Conservation (phyloP, 805 yeast genomes). For the Wickerhamomyces kurtzmanii region DNA sequence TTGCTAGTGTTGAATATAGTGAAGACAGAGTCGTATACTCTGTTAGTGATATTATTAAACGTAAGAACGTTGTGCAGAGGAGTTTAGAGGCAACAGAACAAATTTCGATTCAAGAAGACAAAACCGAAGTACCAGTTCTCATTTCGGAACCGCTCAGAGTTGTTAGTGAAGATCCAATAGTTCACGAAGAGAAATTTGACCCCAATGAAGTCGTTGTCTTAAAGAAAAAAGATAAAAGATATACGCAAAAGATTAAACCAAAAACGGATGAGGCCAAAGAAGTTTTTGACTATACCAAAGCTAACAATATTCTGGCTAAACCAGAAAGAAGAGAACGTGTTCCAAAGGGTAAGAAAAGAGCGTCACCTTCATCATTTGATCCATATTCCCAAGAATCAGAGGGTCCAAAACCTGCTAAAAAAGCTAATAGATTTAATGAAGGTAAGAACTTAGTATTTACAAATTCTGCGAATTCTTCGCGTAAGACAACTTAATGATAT, state of each 20-base stretch:
- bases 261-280: constrained; percentile 10
- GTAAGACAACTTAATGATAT: no score
- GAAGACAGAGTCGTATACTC: constrained; percentile 1
- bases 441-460: no score
- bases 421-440: no score
- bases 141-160: background rate
- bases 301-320: constrained; percentile 29
- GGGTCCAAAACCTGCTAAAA: constrained; percentile 49
- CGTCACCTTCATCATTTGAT: constrained; percentile 29
- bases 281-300: constrained; percentile 33
- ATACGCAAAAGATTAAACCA: constrained; percentile 2
- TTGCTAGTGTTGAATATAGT: background rate
- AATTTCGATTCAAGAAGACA: constrained; percentile 2
- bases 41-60: background rate
- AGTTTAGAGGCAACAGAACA: background rate
- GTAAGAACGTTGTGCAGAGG: background rate
- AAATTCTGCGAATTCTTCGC: no score
- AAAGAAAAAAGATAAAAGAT: constrained; percentile 14
- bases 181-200: constrained; percentile 15
- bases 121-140: background rate
- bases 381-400: constrained; percentile 42
- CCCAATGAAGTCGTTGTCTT: constrained; percentile 34
- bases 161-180: no score
- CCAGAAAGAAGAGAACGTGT: constrained; percentile 3
- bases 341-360: constrained; percentile 2